Conservation (phyloP, 75 land plant species). For the Sequoia sempervirens region DNA sequence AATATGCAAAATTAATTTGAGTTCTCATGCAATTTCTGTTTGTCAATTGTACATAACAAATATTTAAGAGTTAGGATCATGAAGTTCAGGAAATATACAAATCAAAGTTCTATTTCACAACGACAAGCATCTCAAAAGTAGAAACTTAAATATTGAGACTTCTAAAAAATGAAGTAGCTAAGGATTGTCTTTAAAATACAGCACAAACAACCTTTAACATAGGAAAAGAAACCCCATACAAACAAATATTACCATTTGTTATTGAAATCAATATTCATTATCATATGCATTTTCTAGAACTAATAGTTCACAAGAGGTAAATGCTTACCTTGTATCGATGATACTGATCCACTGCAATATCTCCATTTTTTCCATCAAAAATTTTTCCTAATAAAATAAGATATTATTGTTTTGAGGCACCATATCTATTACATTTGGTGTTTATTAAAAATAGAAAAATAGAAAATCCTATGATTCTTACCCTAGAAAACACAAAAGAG, state of each 20-base stretch:
- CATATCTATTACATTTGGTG: neutral
- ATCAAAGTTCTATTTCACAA: neutral
- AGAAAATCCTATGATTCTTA: neutral
- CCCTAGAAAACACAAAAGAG: neutral
- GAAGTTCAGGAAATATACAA: neutral
- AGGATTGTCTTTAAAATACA: neutral
- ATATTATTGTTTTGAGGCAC: neutral
- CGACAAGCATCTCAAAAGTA: neutral
- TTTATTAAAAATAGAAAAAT: neutral
- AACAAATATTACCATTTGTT: neutral
- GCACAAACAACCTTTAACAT: neutral
- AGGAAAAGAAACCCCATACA: neutral
- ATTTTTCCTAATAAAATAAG: conserved; percentile 42
- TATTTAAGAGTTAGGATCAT: neutral
- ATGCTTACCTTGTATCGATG: conserved; percentile 63
- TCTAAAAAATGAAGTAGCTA: neutral
- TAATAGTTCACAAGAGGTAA: neutral
- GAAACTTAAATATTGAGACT: neutral
- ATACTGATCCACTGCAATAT: conserved; percentile 79
- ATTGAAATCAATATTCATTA: neutral
- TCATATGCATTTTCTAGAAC: neutral
- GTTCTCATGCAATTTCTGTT: too few relatives aligned
- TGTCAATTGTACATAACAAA: neutral
- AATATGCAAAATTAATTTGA: neutral
- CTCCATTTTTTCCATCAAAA: conserved; percentile 70